Evolutionary conservation across 768 basidiomycete genomes (phyloP).

Genomic region (Rubroboletus satanas): DNA sequence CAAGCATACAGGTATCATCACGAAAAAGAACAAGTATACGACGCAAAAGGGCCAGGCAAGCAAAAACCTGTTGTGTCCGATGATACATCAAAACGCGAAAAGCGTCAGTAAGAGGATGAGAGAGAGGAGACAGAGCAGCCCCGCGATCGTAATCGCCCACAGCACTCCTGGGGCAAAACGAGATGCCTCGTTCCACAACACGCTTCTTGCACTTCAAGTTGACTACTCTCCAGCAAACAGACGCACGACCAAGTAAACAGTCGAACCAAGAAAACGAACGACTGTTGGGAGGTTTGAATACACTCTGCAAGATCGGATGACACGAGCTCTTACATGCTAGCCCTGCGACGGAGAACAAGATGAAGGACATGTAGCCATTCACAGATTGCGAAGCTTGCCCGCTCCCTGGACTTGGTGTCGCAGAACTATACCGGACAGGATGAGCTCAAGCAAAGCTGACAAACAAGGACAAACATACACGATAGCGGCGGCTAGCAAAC

Average conservation of each 20-base stretch:
- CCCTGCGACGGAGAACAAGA: constrained; percentile 84
- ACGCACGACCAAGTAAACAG: constrained; percentile 78
- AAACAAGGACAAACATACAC: constrained; percentile 47
- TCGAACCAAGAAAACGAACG: constrained; percentile 79
- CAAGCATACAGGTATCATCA: neutral
- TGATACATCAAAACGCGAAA: neutral
- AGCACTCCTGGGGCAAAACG: neutral
- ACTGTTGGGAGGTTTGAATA: constrained; percentile 42
- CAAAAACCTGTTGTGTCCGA: neutral
- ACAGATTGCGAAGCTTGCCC: constrained; percentile 52
- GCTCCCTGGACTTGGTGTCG: constrained; percentile 48
- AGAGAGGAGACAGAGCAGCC: neutral
- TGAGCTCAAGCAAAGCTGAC: neutral
- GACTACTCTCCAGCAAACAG: constrained; percentile 81
- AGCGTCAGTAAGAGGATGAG: neutral
- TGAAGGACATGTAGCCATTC: constrained; percentile 84
- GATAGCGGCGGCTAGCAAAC: constrained; percentile 69
- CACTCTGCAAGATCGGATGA: neutral
- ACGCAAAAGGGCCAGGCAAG: neutral
- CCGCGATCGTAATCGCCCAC: constrained; percentile 12
- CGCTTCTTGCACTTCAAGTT: neutral
- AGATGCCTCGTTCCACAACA: neutral
- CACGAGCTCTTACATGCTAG: constrained; percentile 66
- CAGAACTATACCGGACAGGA: constrained; percentile 20
- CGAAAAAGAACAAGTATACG: neutral